phyloP scores from a whole-genome alignment of 352 stramenopile species.

The Phytophthora uliginosa region DNA sequence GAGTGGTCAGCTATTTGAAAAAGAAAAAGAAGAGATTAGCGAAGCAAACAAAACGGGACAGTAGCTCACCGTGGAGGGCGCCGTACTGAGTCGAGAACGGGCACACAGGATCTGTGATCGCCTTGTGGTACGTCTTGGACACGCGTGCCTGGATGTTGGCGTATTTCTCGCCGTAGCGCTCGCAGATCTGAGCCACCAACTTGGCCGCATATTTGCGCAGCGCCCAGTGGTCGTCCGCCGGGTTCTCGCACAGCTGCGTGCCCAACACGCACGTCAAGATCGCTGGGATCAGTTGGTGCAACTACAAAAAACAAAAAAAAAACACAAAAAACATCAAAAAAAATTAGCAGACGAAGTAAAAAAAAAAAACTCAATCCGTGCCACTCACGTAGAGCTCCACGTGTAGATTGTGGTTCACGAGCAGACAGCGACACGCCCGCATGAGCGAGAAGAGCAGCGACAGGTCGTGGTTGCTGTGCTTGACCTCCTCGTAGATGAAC shows the following conservation, averaged over 20 bases:
- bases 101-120: conserved; percentile 78
- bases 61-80: conserved; percentile 85
- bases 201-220: conserved; percentile 89
- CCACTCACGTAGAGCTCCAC: conserved; percentile 93
- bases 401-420: conserved; percentile 93
- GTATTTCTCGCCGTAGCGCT: conserved; percentile 92
- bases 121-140: conserved; percentile 93
- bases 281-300: conserved; percentile 95
- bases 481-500: conserved; percentile 91
- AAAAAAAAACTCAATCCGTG: background rate
- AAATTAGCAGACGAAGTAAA: background rate
- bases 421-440: conserved; percentile 89
- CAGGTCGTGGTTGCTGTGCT: conserved; percentile 86
- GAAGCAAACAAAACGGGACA: background rate
- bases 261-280: conserved; percentile 95
- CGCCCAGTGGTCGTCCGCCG: conserved; percentile 92
- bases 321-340: background rate
- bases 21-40: no score
- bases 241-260: conserved; percentile 89
- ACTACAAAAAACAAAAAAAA: conserved; percentile 40
- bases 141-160: conserved; percentile 93
- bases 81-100: conserved; percentile 94
- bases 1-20: background rate
- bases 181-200: conserved; percentile 86
- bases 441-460: conserved; percentile 89